A percentile compares a stretch with the other conserved stretches of the same genome.
These are phyloP conservation scores for sunflower (Helianthus annuus) DNA, from an alignment of 129 eudicot species.

Conservation along the genomic window DNA sequence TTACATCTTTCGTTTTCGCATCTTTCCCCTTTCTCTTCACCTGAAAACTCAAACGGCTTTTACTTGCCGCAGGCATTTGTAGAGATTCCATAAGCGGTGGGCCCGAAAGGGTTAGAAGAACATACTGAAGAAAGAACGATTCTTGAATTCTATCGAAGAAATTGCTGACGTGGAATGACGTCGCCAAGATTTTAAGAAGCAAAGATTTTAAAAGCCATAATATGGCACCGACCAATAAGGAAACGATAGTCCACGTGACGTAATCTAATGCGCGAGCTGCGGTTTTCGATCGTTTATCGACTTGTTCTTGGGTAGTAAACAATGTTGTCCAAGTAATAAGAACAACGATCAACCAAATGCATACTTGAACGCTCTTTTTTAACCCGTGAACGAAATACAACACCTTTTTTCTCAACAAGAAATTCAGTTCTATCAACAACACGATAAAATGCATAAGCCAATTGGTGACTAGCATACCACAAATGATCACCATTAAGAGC, in stretches of 20 bases:
- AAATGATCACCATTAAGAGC: conserved; percentile 65
- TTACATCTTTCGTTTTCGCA: conserved; percentile 52
- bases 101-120: conserved; percentile 72
- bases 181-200: conserved; percentile 72
- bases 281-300: conserved; percentile 35
- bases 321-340: conserved; percentile 70
- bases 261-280: conserved; percentile 46
- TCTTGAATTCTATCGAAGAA: conserved; percentile 95
- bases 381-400: conserved; percentile 77
- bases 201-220: conserved; percentile 80
- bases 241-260: conserved; percentile 64
- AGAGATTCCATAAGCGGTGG: conserved; percentile 64
- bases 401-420: conserved; percentile 74
- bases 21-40: conserved; percentile 42
- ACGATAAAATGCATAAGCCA: conserved; percentile 80
- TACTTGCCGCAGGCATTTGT: conserved; percentile 44
- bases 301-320: conserved; percentile 33
- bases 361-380: conserved; percentile 73
- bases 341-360: conserved; percentile 74
- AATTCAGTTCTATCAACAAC: conserved; percentile 73
- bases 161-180: conserved; percentile 80
- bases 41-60: conserved; percentile 52
- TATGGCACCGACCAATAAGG: conserved; percentile 65
- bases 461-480: conserved; percentile 65
- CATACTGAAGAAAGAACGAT: conserved; percentile 79